Percentiles rank a stretch among this genome's conserved stretches.
These are phyloP conservation scores for Heritiera littoralis DNA, from an alignment of 345 rosid species.

Conservation along the genomic window DNA sequence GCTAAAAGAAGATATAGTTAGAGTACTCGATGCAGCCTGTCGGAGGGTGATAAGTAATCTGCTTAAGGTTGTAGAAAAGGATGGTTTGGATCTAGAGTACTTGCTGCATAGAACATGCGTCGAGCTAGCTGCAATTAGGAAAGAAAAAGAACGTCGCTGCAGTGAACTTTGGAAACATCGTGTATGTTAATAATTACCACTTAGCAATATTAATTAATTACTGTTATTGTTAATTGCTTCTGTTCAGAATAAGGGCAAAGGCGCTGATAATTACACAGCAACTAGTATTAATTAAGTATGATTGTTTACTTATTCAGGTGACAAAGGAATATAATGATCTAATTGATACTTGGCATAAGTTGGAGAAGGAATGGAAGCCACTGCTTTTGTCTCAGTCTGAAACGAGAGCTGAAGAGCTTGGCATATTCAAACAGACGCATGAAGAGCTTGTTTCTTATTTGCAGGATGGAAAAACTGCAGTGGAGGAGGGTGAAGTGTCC, in stretches of 20 bases:
- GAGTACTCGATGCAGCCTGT: not conserved
- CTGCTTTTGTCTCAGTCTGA: too few species aligned
- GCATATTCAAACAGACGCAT: not conserved
- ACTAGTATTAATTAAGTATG: not conserved
- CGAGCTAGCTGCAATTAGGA: not conserved
- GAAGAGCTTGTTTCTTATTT: not conserved
- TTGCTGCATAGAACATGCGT: not conserved
- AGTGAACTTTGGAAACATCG: not conserved
- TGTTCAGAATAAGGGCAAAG: not conserved
- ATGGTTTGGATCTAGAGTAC: not conserved
- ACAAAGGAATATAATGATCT: not conserved
- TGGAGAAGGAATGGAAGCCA: not conserved
- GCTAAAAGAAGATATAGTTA: not conserved
- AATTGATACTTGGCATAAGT: not conserved
- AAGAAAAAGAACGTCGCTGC: not conserved
- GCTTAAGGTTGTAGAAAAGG: not conserved
- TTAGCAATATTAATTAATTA: not conserved
- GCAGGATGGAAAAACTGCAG: not conserved
- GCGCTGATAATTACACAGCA: too few species aligned
- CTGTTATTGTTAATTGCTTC: not conserved
- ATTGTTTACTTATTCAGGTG: not conserved
- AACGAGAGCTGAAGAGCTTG: not conserved
- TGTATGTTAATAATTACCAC: not conserved
- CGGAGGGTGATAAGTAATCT: not conserved
- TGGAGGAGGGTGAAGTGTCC: not conserved